These are phyloP conservation scores for Bolboschoenus planiculmis DNA, from an alignment of 176 grass and related monocot species.

Conservation along the genomic window DNA sequence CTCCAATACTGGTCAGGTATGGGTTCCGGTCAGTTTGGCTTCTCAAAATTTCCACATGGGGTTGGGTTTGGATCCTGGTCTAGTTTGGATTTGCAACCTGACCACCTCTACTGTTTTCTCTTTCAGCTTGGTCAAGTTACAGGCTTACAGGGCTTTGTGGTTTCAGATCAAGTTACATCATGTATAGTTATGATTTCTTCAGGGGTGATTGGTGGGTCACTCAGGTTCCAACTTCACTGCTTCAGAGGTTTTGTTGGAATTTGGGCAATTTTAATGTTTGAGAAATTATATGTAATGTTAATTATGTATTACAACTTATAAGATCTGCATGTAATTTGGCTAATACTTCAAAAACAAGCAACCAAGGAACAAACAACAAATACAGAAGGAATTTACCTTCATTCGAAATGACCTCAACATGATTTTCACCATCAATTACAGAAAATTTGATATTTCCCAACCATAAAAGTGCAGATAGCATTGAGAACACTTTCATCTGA, in stretches of 20 bases:
- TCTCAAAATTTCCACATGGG: background rate
- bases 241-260: background rate
- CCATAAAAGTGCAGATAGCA: constrained; percentile 78
- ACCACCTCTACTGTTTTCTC: no score
- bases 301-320: background rate
- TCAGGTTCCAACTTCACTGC: background rate
- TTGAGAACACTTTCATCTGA: constrained; percentile 85
- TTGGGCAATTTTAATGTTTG: background rate
- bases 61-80: background rate
- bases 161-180: background rate
- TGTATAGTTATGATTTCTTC: background rate
- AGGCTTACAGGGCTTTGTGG: background rate
- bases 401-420: constrained; percentile 79
- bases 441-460: constrained; percentile 88
- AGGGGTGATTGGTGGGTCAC: background rate
- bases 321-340: background rate
- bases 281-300: background rate
- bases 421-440: constrained; percentile 90
- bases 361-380: background rate
- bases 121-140: background rate
- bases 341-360: background rate
- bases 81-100: no score
- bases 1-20: no score
- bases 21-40: background rate
- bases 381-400: constrained; percentile 52